Evolutionary conservation across 805 yeast species (phyloP).

Genomic region (Hanseniaspora hatyaiensis): DNA sequence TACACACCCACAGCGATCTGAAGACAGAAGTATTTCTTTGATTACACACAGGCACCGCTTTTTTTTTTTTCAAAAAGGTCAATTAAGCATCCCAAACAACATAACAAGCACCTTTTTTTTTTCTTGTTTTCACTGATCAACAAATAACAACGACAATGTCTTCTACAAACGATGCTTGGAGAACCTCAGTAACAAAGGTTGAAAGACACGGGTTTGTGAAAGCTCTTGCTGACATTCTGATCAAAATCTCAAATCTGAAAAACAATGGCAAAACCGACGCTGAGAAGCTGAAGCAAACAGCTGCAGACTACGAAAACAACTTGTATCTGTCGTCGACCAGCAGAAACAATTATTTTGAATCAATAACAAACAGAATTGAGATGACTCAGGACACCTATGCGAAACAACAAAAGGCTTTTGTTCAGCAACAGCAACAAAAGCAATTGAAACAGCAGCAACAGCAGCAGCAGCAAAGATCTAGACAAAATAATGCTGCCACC

Average conservation of each 20-base stretch:
- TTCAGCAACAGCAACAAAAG: constrained; percentile 22
- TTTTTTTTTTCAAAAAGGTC: background rate
- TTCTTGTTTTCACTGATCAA: too few species aligned
- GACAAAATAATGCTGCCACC: background rate
- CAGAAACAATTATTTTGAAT: constrained; percentile 46
- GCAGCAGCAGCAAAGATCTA: constrained; percentile 23
- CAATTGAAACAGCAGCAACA: constrained; percentile 26
- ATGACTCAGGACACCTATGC: constrained; percentile 26
- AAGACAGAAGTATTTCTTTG: too few species aligned
- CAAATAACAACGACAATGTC: background rate
- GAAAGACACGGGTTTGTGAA: constrained; percentile 29
- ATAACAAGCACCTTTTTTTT: too few species aligned
- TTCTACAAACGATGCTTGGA: constrained; percentile 14
- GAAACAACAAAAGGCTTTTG: constrained; percentile 21
- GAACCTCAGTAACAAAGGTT: constrained; percentile 14
- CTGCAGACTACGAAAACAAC: constrained; percentile 60
- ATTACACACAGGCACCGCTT: background rate
- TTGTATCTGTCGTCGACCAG: constrained; percentile 48
- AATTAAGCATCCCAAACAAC: background rate
- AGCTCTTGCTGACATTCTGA: constrained; percentile 27
- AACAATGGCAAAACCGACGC: constrained; percentile 29
- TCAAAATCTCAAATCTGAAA: constrained; percentile 30
- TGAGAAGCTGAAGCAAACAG: constrained; percentile 41
- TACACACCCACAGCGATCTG: too few species aligned
- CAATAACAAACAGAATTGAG: constrained; percentile 37